A percentile compares a stretch with the other conserved stretches of the same genome.
phyloP scores from a whole-genome alignment of 2,329 filamentous ascomycete genomes.

The Aspergillus sp. region DNA sequence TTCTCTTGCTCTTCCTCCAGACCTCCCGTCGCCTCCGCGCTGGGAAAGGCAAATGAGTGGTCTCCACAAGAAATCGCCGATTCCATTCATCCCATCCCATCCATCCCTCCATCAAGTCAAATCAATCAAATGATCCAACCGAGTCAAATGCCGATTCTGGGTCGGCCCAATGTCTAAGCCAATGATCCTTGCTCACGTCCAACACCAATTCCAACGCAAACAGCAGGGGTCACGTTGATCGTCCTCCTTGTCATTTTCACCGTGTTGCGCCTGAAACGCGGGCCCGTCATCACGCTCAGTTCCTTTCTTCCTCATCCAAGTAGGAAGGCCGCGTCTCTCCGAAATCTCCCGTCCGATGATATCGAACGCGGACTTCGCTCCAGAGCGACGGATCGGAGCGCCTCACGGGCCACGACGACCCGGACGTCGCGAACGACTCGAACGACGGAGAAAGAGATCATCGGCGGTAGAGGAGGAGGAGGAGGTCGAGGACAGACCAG shows the following conservation, averaged over 20 bases:
- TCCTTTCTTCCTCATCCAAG: not conserved
- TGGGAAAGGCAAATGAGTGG: not conserved
- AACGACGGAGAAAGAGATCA: not conserved
- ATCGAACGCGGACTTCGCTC: not conserved
- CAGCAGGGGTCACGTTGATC: constrained; percentile 1
- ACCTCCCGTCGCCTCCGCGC: not conserved
- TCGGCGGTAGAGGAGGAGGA: no score
- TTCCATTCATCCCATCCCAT: not conserved
- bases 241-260: not conserved
- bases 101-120: not conserved
- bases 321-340: not conserved
- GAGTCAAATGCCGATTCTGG: no score
- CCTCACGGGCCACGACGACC: not conserved
- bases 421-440: no score
- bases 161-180: not conserved
- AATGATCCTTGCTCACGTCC: not conserved
- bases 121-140: no score
- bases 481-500: no score
- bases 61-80: not conserved
- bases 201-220: not conserved
- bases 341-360: not conserved
- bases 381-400: not conserved
- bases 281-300: not conserved
- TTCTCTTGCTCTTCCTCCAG: not conserved
- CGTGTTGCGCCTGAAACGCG: constrained; percentile 5